Base-by-base conservation (phyloP, 805 yeast genomes). In the Hermanozyma aechmeae region DNA sequence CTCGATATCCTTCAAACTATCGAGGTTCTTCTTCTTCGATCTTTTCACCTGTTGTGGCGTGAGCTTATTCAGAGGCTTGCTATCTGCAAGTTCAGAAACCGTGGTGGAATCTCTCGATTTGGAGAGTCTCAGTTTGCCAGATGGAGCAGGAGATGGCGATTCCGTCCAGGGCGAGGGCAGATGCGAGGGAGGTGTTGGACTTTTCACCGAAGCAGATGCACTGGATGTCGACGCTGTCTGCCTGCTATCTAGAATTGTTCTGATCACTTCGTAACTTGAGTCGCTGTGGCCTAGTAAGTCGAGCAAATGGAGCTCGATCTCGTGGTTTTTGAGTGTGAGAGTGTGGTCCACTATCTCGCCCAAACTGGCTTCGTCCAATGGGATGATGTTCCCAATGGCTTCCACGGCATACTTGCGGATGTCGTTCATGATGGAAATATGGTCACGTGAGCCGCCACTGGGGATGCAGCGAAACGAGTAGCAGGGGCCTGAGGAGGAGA, bases 1-100 rank as follows among this genome's bases (percentile, higher is more conserved):
- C 34, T 80, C 86, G 6, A 81, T 65, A 34, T 80, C 89, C 27
- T 72, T 63, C 31, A 81, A 48, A 15, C 30, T 68, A 23, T 71
- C 76, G 6, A 76, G 49, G 43, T 68, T 74, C 37, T 57, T 64
- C 51, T 52, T 65, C 46, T 55, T 61, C 36, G 40, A 48, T 35
- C 43, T 51, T 40, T 45, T 58, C 28, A 43, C 52, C 40, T 33
- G 58, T 24, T 30, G 53, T 16, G 33, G 40, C 42, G 19, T 35
- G 33, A 27, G 28, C 24, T 49, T 41, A 13, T 40, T 44, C 3
- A 56, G 43, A 1, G 67, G 68, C 19, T 57, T 64, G 27, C 42
- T 9, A 16, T 58, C 68, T 3, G 73, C 37, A 21, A 73, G 45
- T 33, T 71, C 68, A 0, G 77, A 68, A 0, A 72, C 68, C 0